Conservation (phyloP, 768 basidiomycete genomes). For the Boletus fagicola region DNA sequence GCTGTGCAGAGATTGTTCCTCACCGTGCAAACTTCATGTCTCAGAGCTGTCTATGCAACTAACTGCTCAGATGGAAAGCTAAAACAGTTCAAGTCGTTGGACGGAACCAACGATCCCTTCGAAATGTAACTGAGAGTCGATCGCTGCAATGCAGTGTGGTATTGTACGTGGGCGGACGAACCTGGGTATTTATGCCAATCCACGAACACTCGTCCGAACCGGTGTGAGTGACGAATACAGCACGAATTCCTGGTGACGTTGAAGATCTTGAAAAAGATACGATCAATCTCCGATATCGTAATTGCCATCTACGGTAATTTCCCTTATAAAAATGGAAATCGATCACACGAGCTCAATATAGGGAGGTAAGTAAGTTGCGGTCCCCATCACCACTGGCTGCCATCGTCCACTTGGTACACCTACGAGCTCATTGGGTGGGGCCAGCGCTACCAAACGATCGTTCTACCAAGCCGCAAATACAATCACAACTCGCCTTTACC, state of each 20-base stretch:
- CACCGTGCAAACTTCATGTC: conserved; percentile 63
- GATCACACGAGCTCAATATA: not conserved
- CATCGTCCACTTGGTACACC: not conserved
- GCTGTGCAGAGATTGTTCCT: conserved; percentile 9
- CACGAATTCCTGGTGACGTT: not conserved
- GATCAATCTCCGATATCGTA: not conserved
- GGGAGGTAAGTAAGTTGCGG: too few species aligned
- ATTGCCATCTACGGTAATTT: not conserved
- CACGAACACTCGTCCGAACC: not conserved
- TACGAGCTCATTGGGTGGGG: not conserved
- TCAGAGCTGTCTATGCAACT: not conserved
- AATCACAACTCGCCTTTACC: not conserved
- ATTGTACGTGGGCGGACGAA: not conserved
- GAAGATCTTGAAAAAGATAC: not conserved
- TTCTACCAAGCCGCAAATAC: not conserved
- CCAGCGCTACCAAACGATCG: not conserved
- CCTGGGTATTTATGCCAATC: conserved; percentile 1
- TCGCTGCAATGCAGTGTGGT: not conserved
- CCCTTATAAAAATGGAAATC: not conserved
- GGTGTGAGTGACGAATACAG: not conserved
- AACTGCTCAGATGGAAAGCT: not conserved
- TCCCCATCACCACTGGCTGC: too few species aligned
- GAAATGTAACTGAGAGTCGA: not conserved
- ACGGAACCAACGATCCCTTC: not conserved
- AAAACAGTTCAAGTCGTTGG: not conserved